These are phyloP conservation scores for Apiospora saccharicola DNA, from an alignment of 2,329 filamentous ascomycete genomes.

Conservation along the genomic window DNA sequence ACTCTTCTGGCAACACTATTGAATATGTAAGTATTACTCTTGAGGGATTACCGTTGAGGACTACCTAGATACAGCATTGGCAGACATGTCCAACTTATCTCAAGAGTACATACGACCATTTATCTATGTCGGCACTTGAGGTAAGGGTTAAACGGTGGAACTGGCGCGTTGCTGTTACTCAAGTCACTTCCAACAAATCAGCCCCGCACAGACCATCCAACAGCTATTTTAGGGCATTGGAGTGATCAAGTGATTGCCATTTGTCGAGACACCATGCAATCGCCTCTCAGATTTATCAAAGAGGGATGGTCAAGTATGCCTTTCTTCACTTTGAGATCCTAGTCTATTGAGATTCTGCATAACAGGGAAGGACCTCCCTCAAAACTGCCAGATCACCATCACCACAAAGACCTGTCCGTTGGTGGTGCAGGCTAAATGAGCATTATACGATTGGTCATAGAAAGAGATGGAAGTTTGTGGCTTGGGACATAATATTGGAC, in stretches of 20 bases:
- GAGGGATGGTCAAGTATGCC: neutral
- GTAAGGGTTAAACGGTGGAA: neutral
- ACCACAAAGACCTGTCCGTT: neutral
- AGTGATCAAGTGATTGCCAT: constrained; percentile 12
- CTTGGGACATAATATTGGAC: neutral
- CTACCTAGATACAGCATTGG: neutral
- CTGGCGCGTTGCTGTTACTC: neutral
- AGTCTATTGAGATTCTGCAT: neutral
- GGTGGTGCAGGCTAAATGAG: neutral
- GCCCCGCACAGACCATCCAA: constrained; percentile 6
- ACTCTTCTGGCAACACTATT: neutral
- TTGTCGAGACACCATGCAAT: neutral
- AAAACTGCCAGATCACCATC: neutral
- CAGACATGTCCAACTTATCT: neutral
- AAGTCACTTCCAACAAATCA: neutral
- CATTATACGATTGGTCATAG: neutral
- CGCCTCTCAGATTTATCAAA: neutral
- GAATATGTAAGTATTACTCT: neutral
- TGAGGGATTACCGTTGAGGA: too few species aligned
- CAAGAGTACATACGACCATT: neutral
- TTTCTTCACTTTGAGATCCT: neutral
- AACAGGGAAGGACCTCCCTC: neutral
- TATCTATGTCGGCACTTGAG: neutral
- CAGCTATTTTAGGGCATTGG: neutral
- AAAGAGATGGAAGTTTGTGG: constrained; percentile 15